phyloP scores from a whole-genome alignment of 805 yeast genomes.

The Cyberlindnera mississippiensis region DNA sequence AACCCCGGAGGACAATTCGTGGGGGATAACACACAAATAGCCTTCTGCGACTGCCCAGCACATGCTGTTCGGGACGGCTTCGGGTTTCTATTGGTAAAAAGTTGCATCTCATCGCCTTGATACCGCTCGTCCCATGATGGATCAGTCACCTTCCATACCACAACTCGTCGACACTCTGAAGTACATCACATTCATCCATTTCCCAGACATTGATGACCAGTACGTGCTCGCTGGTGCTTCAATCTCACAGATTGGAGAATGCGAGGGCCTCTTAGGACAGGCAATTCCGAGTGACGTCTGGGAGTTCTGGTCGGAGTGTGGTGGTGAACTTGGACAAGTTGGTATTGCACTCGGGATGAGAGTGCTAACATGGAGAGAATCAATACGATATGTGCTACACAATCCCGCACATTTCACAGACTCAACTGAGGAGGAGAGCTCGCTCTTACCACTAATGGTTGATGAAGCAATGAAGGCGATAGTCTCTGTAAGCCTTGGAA shows the following conservation, averaged over 20 bases:
- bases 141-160: neutral
- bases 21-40: too few relatives aligned
- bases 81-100: too few relatives aligned
- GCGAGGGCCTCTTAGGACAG: slow-evolving; percentile 8
- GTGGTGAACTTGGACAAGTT: slow-evolving; percentile 7
- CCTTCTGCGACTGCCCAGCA: too few relatives aligned
- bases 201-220: slow-evolving; percentile 6
- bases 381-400: slow-evolving; percentile 5
- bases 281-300: slow-evolving; percentile 9
- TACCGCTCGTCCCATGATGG: neutral
- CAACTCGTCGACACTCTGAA: slow-evolving; percentile 10
- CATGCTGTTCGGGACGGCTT: too few relatives aligned
- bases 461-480: slow-evolving; percentile 5
- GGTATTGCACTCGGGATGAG: slow-evolving; percentile 9
- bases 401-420: slow-evolving; percentile 4
- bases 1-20: too few relatives aligned
- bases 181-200: slow-evolving; percentile 11
- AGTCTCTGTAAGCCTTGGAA: slow-evolving; percentile 2
- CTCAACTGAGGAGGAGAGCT: neutral
- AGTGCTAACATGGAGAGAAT: slow-evolving; percentile 5
- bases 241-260: slow-evolving; percentile 3
- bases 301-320: slow-evolving; percentile 13
- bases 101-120: too few relatives aligned
- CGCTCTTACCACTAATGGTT: slow-evolving; percentile 4
- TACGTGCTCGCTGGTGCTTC: slow-evolving; percentile 12